These are phyloP conservation scores for Cladosporium oxysporum DNA, from an alignment of 2,329 filamentous ascomycete genomes.

Conservation along the genomic window DNA sequence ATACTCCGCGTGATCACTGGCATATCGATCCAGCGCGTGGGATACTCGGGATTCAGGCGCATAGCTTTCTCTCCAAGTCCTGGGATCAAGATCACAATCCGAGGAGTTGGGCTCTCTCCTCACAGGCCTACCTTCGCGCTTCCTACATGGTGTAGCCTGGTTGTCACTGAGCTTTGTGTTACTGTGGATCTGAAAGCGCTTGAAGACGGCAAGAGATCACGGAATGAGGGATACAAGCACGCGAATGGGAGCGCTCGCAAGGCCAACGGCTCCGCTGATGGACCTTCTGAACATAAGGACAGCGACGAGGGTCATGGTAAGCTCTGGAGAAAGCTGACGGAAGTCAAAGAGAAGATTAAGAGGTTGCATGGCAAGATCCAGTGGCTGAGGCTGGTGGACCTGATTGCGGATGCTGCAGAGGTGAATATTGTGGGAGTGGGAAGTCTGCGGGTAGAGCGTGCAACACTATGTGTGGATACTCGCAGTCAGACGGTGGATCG, in stretches of 20 bases:
- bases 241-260: constrained; percentile 21
- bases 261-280: constrained; percentile 22
- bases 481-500: constrained; percentile 87
- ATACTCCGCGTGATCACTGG: constrained; percentile 89
- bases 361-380: constrained; percentile 80
- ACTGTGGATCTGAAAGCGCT: constrained; percentile 75
- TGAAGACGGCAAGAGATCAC: constrained; percentile 34
- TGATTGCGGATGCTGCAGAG: constrained; percentile 79
- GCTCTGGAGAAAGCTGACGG: constrained; percentile 78
- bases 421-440: constrained; percentile 79
- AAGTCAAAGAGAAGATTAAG: constrained; percentile 83
- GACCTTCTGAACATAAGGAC: constrained; percentile 20
- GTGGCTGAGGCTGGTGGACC: constrained; percentile 86
- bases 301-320: constrained; percentile 55
- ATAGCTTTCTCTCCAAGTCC: constrained; percentile 87
- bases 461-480: constrained; percentile 87
- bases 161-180: constrained; percentile 80
- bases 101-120: constrained; percentile 81
- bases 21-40: constrained; percentile 91
- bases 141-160: constrained; percentile 92
- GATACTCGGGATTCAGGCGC: constrained; percentile 86
- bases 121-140: constrained; percentile 96
- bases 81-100: constrained; percentile 85
- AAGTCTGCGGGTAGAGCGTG: constrained; percentile 77
- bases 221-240: constrained; percentile 21